Percentiles rank a stretch among this genome's conserved stretches.
phyloP scores from a whole-genome alignment of 129 eudicot genomes.

The Scalesia atractyloides region DNA sequence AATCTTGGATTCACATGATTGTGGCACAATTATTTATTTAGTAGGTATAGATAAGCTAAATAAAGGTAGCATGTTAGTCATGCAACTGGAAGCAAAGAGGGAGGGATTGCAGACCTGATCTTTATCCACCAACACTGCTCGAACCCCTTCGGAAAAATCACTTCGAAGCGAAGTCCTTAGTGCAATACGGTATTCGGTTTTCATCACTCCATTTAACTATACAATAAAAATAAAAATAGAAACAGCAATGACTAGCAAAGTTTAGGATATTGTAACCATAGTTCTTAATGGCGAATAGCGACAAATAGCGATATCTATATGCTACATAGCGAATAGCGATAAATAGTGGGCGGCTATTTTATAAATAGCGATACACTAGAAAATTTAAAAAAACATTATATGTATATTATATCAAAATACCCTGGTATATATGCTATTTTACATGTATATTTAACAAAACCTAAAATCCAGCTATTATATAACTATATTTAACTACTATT shows the following conservation, averaged over 20 bases:
- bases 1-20: no score
- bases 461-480: no score
- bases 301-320: no score
- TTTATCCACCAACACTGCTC: conserved; percentile 89
- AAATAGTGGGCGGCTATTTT: no score
- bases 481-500: no score
- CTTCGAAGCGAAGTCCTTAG: conserved; percentile 61
- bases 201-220: conserved; percentile 87
- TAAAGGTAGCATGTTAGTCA: neutral
- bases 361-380: no score
- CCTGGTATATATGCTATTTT: no score
- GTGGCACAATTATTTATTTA: neutral
- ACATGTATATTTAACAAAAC: no score
- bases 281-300: no score
- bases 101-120: conserved; percentile 67
- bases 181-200: conserved; percentile 83
- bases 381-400: no score
- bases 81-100: neutral
- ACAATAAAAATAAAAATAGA: conserved; percentile 1
- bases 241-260: neutral
- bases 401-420: no score
- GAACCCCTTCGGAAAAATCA: conserved; percentile 91
- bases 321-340: no score
- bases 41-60: neutral
- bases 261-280: neutral